Evolutionary conservation across 495 filamentous ascomycete genomes (phyloP).

Genomic region (Parathielavia hyrcaniae): DNA sequence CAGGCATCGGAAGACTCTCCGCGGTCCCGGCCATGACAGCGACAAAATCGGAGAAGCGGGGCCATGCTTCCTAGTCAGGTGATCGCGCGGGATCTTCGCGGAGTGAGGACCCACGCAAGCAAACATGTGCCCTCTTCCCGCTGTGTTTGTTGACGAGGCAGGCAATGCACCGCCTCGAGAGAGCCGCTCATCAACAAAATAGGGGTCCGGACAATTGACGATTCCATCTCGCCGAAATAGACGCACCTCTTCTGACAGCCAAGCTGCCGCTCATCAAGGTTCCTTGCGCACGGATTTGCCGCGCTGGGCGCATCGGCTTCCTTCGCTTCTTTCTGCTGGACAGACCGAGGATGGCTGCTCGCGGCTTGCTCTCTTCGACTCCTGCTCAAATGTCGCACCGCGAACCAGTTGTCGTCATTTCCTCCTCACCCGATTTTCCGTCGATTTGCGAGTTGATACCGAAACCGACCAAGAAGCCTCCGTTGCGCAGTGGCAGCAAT

Average conservation of each 20-base stretch:
- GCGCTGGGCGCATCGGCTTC: conserved; percentile 39
- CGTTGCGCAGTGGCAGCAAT: conserved; percentile 32
- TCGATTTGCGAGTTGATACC: conserved; percentile 38
- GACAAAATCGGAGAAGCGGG: background rate
- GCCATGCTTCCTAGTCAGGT: conserved; percentile 17
- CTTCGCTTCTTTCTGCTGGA: conserved; percentile 12
- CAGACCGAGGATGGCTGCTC: conserved; percentile 33
- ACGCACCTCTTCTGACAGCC: background rate
- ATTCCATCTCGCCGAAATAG: too few relatives aligned
- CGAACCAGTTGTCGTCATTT: conserved; percentile 32
- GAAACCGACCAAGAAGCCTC: conserved; percentile 28
- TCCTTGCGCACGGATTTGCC: conserved; percentile 18
- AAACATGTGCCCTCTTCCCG: background rate
- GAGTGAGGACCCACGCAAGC: background rate
- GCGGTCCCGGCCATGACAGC: too few relatives aligned
- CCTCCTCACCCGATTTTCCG: conserved; percentile 45
- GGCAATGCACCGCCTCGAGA: too few relatives aligned
- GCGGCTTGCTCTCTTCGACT: conserved; percentile 35
- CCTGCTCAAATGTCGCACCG: conserved; percentile 27
- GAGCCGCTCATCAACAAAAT: background rate
- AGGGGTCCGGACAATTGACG: background rate
- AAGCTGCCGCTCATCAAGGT: conserved; percentile 12
- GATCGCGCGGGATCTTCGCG: conserved; percentile 25
- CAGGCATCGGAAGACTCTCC: too few relatives aligned
- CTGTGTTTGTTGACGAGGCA: conserved; percentile 9